Evolutionary conservation across 305 asterid species (phyloP).

Genomic region (Fraxinus baroniana): DNA sequence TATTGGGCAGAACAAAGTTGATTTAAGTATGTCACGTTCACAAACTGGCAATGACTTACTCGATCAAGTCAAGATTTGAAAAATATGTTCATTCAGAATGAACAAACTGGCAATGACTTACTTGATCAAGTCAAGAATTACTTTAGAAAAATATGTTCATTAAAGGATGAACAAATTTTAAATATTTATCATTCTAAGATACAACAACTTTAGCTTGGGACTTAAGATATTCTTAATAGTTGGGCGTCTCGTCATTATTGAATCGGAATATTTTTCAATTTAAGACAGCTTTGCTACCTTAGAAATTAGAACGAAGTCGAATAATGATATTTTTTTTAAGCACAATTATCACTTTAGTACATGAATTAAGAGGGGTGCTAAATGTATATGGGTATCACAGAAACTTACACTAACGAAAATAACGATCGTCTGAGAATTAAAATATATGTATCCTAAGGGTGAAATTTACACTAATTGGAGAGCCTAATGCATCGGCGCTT

Average conservation of each 20-base stretch:
- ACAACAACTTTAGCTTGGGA: not conserved
- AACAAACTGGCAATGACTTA: too few relatives aligned
- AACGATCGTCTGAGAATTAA: not conserved
- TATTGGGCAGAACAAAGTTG: not conserved
- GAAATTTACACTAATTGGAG: too few relatives aligned
- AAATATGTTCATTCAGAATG: not conserved
- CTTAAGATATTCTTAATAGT: not conserved
- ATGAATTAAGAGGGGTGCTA: not conserved
- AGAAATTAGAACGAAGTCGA: not conserved
- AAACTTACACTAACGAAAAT: too few relatives aligned
- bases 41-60: not conserved
- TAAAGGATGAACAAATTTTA: too few relatives aligned
- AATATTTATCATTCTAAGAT: not conserved
- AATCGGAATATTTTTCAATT: not conserved
- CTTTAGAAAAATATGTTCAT: too few relatives aligned
- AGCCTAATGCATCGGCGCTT: too few relatives aligned
- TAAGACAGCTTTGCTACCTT: not conserved
- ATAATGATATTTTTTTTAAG: too few relatives aligned
- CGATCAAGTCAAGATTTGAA: not conserved
- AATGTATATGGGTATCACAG: too few relatives aligned
- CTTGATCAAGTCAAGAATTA: too few relatives aligned
- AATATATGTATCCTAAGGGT: too few relatives aligned
- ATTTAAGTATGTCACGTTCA: not conserved
- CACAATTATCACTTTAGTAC: not conserved
- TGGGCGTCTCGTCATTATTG: not conserved